Evolutionary conservation across 225 moss, liverwort and hornwort genomes (phyloP), one percentile per base, ranked within the genome.

Genomic region (Polytrichum commune): DNA sequence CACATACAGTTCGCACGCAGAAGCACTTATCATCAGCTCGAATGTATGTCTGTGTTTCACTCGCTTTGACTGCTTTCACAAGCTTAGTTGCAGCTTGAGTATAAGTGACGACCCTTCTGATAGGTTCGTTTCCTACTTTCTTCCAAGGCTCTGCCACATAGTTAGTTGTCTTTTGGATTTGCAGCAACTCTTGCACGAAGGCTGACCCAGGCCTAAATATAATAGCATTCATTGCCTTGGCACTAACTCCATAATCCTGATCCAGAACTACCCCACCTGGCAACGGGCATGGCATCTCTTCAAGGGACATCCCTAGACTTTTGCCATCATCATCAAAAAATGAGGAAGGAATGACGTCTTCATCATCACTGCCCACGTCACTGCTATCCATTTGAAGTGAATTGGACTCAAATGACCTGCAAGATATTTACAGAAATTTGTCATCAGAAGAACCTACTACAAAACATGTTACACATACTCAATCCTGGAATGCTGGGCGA

Each of bases 241-340:
- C 83, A 77, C 93, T 96, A 46, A 90, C 84, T 29, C 84, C 82
- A 38, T 79, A 96, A 19, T 68, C 81, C 67, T 96, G 86, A 73
- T 96, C 92, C 71, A 85, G 64, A 70, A 89, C 61, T 53, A 93
- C 67, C 22, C 96, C 96, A 58, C 90, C 86, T 1, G 89, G 5
- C 7, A 92, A 73, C 32, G 87, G 86, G 5, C 81, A 20, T 19
- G 92, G 87, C 46, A 90, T 73, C 4, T 93, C 88, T 76, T 90
- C 90, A 2, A 79, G 66, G 29, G 92, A 86, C 32, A 84, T 73
- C 26, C 27, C 82, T 16, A 86, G 79, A 65, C 79, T 89, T 64
- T 88, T 88, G 2, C 89, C 92, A 71, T 96, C 89, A 60, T 96
- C 96, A 26, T 90, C 85, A 67, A 92, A 96, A 74, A 92, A 96